These are phyloP conservation scores for Astragalus glycyphyllos DNA, from an alignment of 306 rosid species.

Conservation along the genomic window DNA sequence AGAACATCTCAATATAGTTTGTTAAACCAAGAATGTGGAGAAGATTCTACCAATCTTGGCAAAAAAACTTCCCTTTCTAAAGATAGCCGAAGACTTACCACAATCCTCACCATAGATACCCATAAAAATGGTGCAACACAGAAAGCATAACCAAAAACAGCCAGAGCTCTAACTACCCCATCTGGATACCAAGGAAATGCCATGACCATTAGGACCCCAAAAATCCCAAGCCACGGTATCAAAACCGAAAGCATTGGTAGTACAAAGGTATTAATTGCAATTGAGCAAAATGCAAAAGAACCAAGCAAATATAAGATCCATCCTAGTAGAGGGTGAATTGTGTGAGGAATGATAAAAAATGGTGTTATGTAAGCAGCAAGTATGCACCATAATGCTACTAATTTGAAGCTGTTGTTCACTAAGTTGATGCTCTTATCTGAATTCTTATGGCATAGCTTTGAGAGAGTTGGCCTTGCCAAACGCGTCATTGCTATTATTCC, in stretches of 20 bases:
- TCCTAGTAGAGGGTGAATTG: conserved; percentile 79
- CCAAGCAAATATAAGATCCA: conserved; percentile 80
- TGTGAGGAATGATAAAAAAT: conserved; percentile 71
- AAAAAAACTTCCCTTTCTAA: conserved; percentile 73
- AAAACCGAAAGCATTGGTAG: conserved; percentile 74
- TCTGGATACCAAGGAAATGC: conserved; percentile 77
- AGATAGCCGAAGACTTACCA: conserved; percentile 64
- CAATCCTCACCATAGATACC: conserved; percentile 56
- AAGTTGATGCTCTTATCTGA: conserved; percentile 61
- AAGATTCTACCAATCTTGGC: conserved; percentile 61
- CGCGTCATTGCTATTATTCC: conserved; percentile 72
- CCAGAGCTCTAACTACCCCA: conserved; percentile 78
- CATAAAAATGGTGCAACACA: conserved; percentile 73
- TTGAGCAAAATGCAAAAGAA: conserved; percentile 57
- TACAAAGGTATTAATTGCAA: conserved; percentile 59
- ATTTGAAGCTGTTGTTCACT: conserved; percentile 59
- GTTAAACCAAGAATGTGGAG: conserved; percentile 58
- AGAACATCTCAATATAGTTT: conserved; percentile 51
- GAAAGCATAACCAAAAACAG: conserved; percentile 70
- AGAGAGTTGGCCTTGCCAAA: conserved; percentile 70
- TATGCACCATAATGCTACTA: conserved; percentile 69
- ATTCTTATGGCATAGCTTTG: conserved; percentile 73
- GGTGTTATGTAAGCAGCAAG: conserved; percentile 74
- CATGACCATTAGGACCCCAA: conserved; percentile 73
- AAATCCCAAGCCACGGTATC: conserved; percentile 59